These are phyloP conservation scores for Russula sp. DNA, from an alignment of 768 basidiomycete species.

Conservation along the genomic window DNA sequence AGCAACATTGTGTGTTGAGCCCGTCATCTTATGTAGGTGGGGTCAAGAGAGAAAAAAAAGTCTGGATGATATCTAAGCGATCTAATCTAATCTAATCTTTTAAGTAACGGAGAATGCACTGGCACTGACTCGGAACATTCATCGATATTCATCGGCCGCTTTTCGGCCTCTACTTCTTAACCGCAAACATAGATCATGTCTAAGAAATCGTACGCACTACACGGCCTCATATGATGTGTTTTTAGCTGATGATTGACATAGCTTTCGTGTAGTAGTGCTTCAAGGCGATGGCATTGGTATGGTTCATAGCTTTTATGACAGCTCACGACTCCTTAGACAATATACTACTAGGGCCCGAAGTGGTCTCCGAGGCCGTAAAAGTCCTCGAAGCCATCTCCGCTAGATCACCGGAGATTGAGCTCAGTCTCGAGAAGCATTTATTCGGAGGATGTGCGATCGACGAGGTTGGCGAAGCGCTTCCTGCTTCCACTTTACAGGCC, in stretches of 20 bases:
- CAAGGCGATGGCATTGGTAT: conserved; percentile 97
- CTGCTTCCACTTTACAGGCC: conserved; percentile 78
- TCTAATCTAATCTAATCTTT: no score
- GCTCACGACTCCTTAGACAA: background rate
- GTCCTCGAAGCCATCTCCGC: conserved; percentile 73
- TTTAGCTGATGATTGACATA: conserved; percentile 36
- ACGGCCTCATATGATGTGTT: background rate
- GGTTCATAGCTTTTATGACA: background rate
- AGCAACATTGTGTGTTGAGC: conserved; percentile 39
- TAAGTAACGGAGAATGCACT: background rate
- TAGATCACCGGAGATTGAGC: conserved; percentile 58
- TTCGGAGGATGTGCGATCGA: conserved; percentile 97
- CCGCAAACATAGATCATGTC: conserved; percentile 15
- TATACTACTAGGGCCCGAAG: conserved; percentile 76
- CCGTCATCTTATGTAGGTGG: conserved; percentile 20
- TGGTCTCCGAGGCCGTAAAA: conserved; percentile 78
- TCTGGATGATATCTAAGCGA: background rate
- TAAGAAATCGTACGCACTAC: conserved; percentile 31
- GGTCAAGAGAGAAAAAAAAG: background rate
- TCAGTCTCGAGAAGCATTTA: conserved; percentile 69
- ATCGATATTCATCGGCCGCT: background rate
- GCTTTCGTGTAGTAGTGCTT: conserved; percentile 85
- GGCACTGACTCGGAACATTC: no score
- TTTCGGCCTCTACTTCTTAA: background rate
- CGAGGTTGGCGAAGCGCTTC: conserved; percentile 77